Conservation (phyloP, 495 filamentous ascomycete genomes). For the Bryoglossum gracile region DNA sequence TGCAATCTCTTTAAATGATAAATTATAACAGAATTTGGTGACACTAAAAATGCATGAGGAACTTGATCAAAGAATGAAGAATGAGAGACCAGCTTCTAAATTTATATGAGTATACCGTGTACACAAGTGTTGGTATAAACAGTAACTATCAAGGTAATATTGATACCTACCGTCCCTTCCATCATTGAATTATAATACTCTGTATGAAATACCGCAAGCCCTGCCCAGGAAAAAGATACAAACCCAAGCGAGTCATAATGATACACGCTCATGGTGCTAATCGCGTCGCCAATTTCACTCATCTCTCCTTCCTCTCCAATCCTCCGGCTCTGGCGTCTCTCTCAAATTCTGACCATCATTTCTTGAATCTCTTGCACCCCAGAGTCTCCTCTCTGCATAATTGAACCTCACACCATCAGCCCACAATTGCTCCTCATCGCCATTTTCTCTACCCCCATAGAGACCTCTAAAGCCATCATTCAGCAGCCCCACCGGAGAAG, state of each 20-base stretch:
- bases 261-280: not conserved
- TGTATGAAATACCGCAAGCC: no score
- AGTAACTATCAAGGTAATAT: no score
- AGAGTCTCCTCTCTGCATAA: slow-evolving; percentile 25
- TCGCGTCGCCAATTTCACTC: not conserved
- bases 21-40: no score
- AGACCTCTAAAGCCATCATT: slow-evolving; percentile 35
- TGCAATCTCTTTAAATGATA: no score
- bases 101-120: no score
- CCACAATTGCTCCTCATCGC: slow-evolving; percentile 34
- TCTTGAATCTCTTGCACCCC: slow-evolving; percentile 15
- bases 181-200: no score
- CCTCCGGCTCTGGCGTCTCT: slow-evolving; percentile 22
- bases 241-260: not conserved
- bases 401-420: slow-evolving; percentile 32
- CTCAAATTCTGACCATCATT: slow-evolving; percentile 12
- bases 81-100: no score
- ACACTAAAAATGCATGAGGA: no score
- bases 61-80: no score
- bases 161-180: no score
- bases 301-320: slow-evolving; percentile 14
- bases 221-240: not conserved
- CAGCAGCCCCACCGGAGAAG: slow-evolving; percentile 31
- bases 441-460: slow-evolving; percentile 41
- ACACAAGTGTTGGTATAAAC: no score